Evolutionary conservation across 768 basidiomycete species (phyloP).

Genomic region (Auricularia heimuer): DNA sequence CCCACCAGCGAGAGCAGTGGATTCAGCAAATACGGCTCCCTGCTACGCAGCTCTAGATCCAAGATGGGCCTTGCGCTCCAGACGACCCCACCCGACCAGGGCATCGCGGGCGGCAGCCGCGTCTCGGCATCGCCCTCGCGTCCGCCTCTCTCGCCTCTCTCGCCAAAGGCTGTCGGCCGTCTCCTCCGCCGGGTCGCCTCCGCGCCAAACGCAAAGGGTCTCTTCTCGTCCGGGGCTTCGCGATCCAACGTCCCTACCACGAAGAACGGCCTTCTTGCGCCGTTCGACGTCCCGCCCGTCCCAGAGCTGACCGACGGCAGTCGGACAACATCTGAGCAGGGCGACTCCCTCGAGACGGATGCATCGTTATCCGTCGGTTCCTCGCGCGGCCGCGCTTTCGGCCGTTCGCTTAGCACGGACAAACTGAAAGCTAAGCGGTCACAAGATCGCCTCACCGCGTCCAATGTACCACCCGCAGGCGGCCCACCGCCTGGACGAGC

Average conservation of each 20-base stretch:
- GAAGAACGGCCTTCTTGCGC: conserved; percentile 72
- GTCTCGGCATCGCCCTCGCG: conserved; percentile 29
- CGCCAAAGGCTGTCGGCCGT: conserved; percentile 62
- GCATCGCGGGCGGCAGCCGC: conserved; percentile 27
- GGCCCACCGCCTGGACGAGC: conserved; percentile 38
- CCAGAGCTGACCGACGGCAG: conserved; percentile 34
- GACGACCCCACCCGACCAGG: background rate
- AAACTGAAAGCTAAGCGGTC: conserved; percentile 10
- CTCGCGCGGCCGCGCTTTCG: conserved; percentile 32
- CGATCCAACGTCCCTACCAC: conserved; percentile 43
- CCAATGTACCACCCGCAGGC: conserved; percentile 20
- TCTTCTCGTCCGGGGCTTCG: conserved; percentile 57
- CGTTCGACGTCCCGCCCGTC: conserved; percentile 41
- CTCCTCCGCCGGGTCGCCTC: conserved; percentile 94
- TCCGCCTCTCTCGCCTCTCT: conserved; percentile 39
- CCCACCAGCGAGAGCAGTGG: conserved; percentile 15
- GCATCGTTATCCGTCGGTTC: conserved; percentile 49
- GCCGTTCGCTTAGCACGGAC: conserved; percentile 8
- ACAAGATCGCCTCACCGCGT: conserved; percentile 11
- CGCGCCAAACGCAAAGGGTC: conserved; percentile 89
- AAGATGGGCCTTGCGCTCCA: background rate
- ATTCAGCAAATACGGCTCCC: conserved; percentile 20
- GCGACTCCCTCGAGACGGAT: conserved; percentile 66
- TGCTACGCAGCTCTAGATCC: conserved; percentile 14
- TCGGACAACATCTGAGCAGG: conserved; percentile 42